phyloP scores from a whole-genome alignment of 441 rosid species.

The Manihot esculenta region DNA sequence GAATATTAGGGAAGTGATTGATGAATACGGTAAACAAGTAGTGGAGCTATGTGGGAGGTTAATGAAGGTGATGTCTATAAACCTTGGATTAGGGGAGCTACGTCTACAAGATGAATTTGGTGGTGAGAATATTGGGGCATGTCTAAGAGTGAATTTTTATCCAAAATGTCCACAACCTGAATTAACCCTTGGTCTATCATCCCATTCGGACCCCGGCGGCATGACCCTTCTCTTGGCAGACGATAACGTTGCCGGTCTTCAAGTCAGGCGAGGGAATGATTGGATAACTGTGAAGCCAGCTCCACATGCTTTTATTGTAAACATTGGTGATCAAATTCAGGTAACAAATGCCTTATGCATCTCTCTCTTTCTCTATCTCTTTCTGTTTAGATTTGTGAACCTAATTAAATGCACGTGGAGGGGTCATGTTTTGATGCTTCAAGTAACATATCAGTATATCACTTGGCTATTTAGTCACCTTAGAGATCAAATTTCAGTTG shows the following conservation, averaged over 20 bases:
- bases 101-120: constrained; percentile 70
- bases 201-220: constrained; percentile 93
- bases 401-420: constrained; percentile 19
- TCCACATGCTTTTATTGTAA: constrained; percentile 69
- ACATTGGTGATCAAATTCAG: constrained; percentile 88
- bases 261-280: constrained; percentile 46
- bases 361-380: neutral
- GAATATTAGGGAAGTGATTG: constrained; percentile 54
- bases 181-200: constrained; percentile 69
- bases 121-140: constrained; percentile 62
- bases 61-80: constrained; percentile 65
- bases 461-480: neutral
- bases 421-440: constrained; percentile 1
- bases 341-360: constrained; percentile 34
- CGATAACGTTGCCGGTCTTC: constrained; percentile 65
- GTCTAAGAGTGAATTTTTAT: constrained; percentile 72
- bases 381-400: neutral
- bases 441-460: neutral
- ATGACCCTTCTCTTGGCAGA: constrained; percentile 80
- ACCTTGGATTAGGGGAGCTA: constrained; percentile 54
- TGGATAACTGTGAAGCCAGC: constrained; percentile 81
- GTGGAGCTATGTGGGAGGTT: constrained; percentile 55
- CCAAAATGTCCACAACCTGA: constrained; percentile 89
- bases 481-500: neutral
- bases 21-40: constrained; percentile 68